Conservation (phyloP, 768 basidiomycete genomes). For the Tulasnella sp. region DNA sequence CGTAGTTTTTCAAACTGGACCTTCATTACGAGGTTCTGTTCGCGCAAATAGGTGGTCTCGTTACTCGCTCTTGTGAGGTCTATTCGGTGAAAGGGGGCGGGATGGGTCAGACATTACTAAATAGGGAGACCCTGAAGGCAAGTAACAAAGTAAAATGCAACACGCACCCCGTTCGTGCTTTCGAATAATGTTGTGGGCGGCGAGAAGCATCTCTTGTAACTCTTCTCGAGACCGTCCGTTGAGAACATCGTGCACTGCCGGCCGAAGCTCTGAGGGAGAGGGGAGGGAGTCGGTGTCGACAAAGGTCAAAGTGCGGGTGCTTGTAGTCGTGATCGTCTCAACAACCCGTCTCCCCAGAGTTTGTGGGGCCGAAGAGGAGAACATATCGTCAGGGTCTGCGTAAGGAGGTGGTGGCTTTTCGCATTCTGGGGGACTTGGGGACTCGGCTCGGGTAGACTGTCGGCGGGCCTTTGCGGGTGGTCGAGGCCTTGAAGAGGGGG, state of each 20-base stretch:
- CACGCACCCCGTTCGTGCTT: slow-evolving; percentile 60
- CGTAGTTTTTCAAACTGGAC: slow-evolving; percentile 53
- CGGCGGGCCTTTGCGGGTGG: slow-evolving; percentile 60
- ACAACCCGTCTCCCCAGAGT: not conserved
- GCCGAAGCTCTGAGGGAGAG: slow-evolving; percentile 3
- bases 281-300: not conserved
- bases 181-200: slow-evolving; percentile 64
- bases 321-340: not conserved
- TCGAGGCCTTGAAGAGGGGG: slow-evolving; percentile 40
- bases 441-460: slow-evolving; percentile 24
- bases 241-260: slow-evolving; percentile 12
- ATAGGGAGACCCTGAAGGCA: no score
- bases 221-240: slow-evolving; percentile 58
- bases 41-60: slow-evolving; percentile 7
- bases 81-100: slow-evolving; percentile 8
- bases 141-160: not conserved
- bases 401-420: slow-evolving; percentile 45
- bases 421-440: not conserved
- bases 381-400: slow-evolving; percentile 32
- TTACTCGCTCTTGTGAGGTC: slow-evolving; percentile 1
- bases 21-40: slow-evolving; percentile 54
- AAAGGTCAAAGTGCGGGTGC: not conserved
- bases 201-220: slow-evolving; percentile 51
- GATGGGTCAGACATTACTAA: not conserved
- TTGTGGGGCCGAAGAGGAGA: not conserved